phyloP scores from a whole-genome alignment of 768 basidiomycete genomes.

The Russula olivacea region DNA sequence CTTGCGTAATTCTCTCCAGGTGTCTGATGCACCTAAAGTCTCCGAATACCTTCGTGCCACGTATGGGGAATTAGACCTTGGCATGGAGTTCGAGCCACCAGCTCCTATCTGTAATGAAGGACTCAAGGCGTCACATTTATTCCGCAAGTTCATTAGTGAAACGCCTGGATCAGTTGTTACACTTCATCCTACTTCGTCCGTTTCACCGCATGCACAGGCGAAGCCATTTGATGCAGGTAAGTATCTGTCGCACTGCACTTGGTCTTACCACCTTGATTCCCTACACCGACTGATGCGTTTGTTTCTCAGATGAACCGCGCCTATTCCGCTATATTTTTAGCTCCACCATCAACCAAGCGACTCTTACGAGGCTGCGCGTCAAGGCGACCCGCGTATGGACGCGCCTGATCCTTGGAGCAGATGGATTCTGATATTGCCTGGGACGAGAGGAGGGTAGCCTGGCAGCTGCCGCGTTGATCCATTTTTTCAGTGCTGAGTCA shows the following conservation, averaged over 20 bases:
- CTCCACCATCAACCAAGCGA: not conserved
- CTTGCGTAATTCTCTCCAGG: not conserved
- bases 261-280: not conserved
- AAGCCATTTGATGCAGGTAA: conserved; percentile 3
- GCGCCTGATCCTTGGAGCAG: not conserved
- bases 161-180: not conserved
- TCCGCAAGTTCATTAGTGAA: not conserved
- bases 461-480: not conserved
- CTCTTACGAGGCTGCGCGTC: not conserved
- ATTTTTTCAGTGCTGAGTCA: not conserved
- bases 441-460: not conserved
- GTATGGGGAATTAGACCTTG: not conserved
- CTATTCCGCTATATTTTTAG: not conserved
- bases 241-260: not conserved
- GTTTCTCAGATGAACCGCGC: not conserved
- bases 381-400: not conserved
- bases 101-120: not conserved
- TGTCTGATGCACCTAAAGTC: not conserved
- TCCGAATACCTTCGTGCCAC: not conserved
- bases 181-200: not conserved
- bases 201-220: no score
- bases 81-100: not conserved
- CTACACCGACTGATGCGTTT: not conserved
- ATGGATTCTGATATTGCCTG: not conserved
- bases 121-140: no score